Percentiles rank a stretch among this genome's conserved stretches.
Conservation (phyloP, 768 basidiomycete genomes). For the Tricholoma furcatifolium region DNA sequence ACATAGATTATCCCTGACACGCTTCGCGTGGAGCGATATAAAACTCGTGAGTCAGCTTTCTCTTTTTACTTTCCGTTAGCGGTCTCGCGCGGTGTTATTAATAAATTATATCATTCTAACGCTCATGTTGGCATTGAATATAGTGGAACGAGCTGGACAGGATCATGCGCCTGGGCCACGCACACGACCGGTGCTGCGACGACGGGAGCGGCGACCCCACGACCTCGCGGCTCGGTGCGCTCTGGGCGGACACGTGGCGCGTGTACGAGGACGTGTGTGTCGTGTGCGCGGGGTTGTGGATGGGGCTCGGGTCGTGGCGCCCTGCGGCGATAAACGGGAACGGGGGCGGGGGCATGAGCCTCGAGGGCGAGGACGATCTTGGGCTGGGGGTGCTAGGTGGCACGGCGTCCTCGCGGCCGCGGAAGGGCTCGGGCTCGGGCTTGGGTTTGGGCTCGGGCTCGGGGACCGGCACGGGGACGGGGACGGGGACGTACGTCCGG, state of each 20-base stretch:
- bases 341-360: conserved; percentile 52
- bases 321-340: conserved; percentile 38
- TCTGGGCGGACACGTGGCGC: conserved; percentile 76
- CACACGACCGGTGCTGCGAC: conserved; percentile 25
- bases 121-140: not conserved
- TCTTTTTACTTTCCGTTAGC: not conserved
- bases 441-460: conserved; percentile 10
- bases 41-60: conserved; percentile 49
- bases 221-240: conserved; percentile 40
- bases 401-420: not conserved
- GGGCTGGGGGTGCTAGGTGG: conserved; percentile 25
- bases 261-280: conserved; percentile 86
- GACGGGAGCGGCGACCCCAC: conserved; percentile 1
- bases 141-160: conserved; percentile 82
- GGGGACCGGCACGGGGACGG: not conserved
- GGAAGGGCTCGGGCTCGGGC: conserved; percentile 10
- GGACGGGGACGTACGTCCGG: conserved; percentile 38
- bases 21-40: conserved; percentile 85
- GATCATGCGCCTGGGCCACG: conserved; percentile 62
- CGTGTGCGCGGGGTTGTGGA: conserved; percentile 81
- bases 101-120: not conserved
- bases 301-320: conserved; percentile 73
- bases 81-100: not conserved
- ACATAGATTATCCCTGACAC: conserved; percentile 58
- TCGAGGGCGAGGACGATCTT: conserved; percentile 70